These are phyloP conservation scores for Backusella macrospora DNA, from an alignment of 192 early-diverging fungal genomes.

Conservation along the genomic window DNA sequence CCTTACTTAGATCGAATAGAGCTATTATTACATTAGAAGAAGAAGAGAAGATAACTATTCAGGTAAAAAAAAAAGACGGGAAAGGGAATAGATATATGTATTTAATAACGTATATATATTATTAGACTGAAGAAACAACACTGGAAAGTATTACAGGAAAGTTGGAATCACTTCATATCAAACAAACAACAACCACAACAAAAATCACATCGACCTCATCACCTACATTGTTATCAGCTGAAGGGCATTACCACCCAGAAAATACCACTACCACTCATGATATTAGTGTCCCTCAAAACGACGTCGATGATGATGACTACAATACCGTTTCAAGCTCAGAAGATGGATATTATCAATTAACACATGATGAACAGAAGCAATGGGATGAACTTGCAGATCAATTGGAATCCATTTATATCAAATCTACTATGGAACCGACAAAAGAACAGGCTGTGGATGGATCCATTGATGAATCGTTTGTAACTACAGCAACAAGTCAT, in stretches of 20 bases:
- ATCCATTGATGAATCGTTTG: not conserved
- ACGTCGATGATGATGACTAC: not conserved
- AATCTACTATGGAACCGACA: not conserved
- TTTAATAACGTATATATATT: not conserved
- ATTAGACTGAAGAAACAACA: not conserved
- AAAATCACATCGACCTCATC: not conserved
- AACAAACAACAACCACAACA: not conserved
- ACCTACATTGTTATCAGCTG: not conserved
- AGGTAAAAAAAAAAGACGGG: not conserved
- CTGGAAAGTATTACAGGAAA: not conserved
- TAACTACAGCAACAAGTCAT: not conserved
- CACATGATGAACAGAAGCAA: not conserved
- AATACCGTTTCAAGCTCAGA: not conserved
- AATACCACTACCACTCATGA: not conserved
- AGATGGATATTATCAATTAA: not conserved
- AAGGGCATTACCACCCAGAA: not conserved
- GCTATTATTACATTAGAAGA: not conserved
- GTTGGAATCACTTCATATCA: not conserved
- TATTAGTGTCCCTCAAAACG: not conserved
- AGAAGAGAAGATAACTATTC: too few species aligned
- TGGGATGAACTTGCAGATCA: slow-evolving; percentile 1
- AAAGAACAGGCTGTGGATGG: not conserved
- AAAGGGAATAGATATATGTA: too few species aligned
- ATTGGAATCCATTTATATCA: not conserved
- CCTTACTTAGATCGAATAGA: not conserved